These are phyloP conservation scores for Lycium ferocissimum DNA, from an alignment of 257 asterid genomes.

Conservation along the genomic window DNA sequence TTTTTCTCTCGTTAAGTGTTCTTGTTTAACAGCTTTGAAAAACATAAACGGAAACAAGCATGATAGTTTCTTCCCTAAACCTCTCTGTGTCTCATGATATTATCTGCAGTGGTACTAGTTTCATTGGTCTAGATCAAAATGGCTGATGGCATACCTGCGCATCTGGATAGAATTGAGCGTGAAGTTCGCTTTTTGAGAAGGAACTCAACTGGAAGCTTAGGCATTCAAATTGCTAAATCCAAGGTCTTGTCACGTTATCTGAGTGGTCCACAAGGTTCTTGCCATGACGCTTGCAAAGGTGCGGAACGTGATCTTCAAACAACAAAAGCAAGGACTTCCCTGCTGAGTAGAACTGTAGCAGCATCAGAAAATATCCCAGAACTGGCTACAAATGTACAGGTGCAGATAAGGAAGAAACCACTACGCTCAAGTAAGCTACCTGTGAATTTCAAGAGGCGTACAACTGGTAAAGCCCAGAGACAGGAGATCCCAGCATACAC, in stretches of 20 bases:
- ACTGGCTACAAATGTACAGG: constrained; percentile 15
- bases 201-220: constrained; percentile 42
- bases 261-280: constrained; percentile 31
- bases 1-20: neutral
- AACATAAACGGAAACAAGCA: neutral
- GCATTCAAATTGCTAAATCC: constrained; percentile 30
- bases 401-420: constrained; percentile 22
- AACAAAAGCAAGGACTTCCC: constrained; percentile 26
- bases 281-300: constrained; percentile 32
- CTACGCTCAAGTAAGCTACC: constrained; percentile 20
- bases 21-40: neutral
- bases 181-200: constrained; percentile 36
- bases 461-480: constrained; percentile 7
- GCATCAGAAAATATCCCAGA: constrained; percentile 17
- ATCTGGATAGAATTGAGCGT: constrained; percentile 36
- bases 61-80: neutral
- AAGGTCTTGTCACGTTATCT: constrained; percentile 47
- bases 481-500: neutral
- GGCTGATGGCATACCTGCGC: constrained; percentile 27
- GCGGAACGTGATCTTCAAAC: neutral
- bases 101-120: constrained; percentile 12
- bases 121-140: constrained; percentile 20
- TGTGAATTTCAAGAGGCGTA: neutral
- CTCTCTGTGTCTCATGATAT: constrained; percentile 18
- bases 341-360: constrained; percentile 2